Percentiles rank a stretch among this genome's conserved stretches.
These are phyloP conservation scores for Globisporangium solare DNA, from an alignment of 352 stramenopile genomes.

Conservation along the genomic window DNA sequence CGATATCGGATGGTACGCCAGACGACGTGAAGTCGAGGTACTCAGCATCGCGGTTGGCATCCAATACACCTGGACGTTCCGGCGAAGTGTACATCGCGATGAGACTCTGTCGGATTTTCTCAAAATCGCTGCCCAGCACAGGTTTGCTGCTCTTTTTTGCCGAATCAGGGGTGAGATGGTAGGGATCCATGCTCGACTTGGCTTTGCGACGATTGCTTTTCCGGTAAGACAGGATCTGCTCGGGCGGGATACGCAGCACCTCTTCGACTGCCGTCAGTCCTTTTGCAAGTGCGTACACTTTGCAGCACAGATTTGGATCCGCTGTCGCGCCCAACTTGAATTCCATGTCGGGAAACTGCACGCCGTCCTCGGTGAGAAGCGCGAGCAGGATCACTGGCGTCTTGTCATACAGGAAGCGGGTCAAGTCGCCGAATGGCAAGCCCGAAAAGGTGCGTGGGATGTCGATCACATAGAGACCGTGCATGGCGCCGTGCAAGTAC, in stretches of 20 bases:
- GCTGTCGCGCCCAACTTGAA: conserved; percentile 73
- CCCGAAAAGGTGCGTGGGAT: conserved; percentile 77
- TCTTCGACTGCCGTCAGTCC: conserved; percentile 45
- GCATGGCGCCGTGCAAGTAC: conserved; percentile 66
- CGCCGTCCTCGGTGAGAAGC: conserved; percentile 58
- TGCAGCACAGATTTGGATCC: conserved; percentile 76
- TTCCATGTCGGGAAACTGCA: conserved; percentile 69
- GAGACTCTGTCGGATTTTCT: conserved; percentile 49
- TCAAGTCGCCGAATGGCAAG: conserved; percentile 74
- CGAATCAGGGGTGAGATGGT: conserved; percentile 16
- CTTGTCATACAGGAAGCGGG: conserved; percentile 78
- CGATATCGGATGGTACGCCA: conserved; percentile 34
- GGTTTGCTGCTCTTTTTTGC: conserved; percentile 51
- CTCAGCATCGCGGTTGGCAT: conserved; percentile 15
- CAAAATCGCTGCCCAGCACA: conserved; percentile 52
- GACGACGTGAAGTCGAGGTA: conserved; percentile 53
- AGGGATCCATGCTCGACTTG: conserved; percentile 28
- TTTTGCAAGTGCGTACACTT: conserved; percentile 72
- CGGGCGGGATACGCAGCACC: conserved; percentile 54
- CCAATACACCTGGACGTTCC: conserved; percentile 14
- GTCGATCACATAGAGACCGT: conserved; percentile 71
- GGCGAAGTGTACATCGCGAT: conserved; percentile 49
- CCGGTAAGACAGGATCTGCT: conserved; percentile 73
- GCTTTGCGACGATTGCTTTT: conserved; percentile 65
- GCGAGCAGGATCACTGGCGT: conserved; percentile 56